phyloP scores from a whole-genome alignment of 1,139 yeast genomes.

The Meyerozyma smithsonii region DNA sequence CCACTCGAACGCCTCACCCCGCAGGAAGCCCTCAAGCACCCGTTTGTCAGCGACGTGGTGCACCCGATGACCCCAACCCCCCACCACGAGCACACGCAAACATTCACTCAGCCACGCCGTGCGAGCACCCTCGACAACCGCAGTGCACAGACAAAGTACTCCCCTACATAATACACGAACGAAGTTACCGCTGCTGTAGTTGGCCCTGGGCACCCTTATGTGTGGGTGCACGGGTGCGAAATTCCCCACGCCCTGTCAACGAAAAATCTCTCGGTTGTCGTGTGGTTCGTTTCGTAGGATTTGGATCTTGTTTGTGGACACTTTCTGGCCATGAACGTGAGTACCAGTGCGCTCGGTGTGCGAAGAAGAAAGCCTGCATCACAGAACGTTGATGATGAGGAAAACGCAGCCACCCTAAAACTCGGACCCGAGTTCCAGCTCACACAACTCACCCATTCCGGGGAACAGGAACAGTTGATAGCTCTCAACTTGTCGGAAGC shows the following conservation, averaged over 20 bases:
- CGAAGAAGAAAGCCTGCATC: constrained; percentile 59
- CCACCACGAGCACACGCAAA: background rate
- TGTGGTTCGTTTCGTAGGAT: background rate
- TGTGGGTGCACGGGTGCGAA: background rate
- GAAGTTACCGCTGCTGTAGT: no score
- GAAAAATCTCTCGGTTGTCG: background rate
- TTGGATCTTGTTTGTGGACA: background rate
- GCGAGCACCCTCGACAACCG: constrained; percentile 1
- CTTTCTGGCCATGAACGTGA: constrained; percentile 62
- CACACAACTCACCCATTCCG: constrained; percentile 75
- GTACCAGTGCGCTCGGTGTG: constrained; percentile 84
- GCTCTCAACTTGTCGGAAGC: constrained; percentile 89
- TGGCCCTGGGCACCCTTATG: no score
- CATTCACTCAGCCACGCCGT: background rate
- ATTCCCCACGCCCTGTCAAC: background rate
- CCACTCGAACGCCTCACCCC: constrained; percentile 97
- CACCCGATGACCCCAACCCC: background rate
- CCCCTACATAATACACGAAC: background rate
- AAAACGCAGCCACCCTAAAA: constrained; percentile 80
- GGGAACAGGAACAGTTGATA: constrained; percentile 70
- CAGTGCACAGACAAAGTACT: background rate
- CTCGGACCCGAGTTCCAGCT: constrained; percentile 91
- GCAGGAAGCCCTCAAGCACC: constrained; percentile 89
- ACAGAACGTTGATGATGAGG: constrained; percentile 73
- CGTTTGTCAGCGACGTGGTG: constrained; percentile 59